phyloP scores from a whole-genome alignment of 768 basidiomycete species.

The Guyanaporus albipodus region DNA sequence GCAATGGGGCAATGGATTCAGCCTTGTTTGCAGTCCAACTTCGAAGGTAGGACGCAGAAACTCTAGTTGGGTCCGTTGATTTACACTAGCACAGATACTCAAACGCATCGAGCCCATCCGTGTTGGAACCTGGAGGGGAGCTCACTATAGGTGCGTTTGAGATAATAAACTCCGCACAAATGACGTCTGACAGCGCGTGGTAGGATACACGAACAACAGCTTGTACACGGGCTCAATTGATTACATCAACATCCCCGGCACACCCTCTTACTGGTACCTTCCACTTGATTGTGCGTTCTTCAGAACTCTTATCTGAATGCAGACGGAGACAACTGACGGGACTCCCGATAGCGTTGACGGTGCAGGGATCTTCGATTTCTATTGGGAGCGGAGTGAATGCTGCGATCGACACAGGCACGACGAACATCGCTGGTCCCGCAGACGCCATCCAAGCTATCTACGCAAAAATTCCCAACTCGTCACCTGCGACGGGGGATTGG shows the following conservation, averaged over 20 bases:
- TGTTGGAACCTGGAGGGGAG: slow-evolving; percentile 64
- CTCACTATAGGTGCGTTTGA: slow-evolving; percentile 59
- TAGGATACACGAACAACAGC: slow-evolving; percentile 45
- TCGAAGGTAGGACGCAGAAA: slow-evolving; percentile 31
- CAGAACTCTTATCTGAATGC: no score
- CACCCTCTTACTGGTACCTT: slow-evolving; percentile 48
- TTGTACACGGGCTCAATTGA: slow-evolving; percentile 52
- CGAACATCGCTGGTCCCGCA: slow-evolving; percentile 51
- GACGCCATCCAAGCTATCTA: slow-evolving; percentile 39
- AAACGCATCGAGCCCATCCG: slow-evolving; percentile 38
- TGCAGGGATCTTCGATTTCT: slow-evolving; percentile 33
- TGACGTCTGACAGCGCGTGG: background rate
- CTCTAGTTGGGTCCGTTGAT: background rate
- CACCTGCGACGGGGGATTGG: slow-evolving; percentile 33
- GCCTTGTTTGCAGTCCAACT: slow-evolving; percentile 45
- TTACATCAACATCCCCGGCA: slow-evolving; percentile 40
- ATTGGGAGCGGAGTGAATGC: no score
- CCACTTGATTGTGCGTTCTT: slow-evolving; percentile 32
- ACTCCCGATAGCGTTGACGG: slow-evolving; percentile 30
- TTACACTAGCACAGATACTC: slow-evolving; percentile 33
- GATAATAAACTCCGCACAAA: background rate
- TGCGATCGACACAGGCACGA: slow-evolving; percentile 54
- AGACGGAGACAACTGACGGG: background rate
- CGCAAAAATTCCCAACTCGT: slow-evolving; percentile 41
- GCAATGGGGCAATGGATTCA: slow-evolving; percentile 31